Conservation (phyloP, 2,329 filamentous ascomycete genomes). For the Acrodontium crateriforme region DNA sequence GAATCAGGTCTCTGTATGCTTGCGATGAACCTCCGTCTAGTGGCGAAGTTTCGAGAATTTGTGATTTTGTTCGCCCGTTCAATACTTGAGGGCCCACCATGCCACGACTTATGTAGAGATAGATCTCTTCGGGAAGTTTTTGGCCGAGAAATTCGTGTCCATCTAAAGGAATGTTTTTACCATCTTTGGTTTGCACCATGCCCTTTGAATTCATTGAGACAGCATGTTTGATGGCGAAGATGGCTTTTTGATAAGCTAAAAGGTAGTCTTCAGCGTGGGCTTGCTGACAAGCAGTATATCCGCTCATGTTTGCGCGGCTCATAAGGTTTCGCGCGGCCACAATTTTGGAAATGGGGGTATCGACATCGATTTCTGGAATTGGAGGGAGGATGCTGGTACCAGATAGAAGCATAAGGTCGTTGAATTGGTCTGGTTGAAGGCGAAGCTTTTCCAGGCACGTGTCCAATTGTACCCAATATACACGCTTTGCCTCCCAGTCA, state of each 20-base stretch:
- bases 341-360: constrained; percentile 37
- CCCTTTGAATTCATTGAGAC: constrained; percentile 68
- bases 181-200: constrained; percentile 59
- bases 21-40: constrained; percentile 68
- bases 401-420: constrained; percentile 46
- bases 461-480: constrained; percentile 45
- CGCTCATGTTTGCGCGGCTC: constrained; percentile 49
- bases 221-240: constrained; percentile 76
- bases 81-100: constrained; percentile 67
- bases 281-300: constrained; percentile 51
- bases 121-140: constrained; percentile 76
- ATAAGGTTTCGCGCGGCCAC: constrained; percentile 68
- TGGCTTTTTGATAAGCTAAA: constrained; percentile 74
- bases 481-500: constrained; percentile 53
- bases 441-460: constrained; percentile 53
- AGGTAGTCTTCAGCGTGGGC: constrained; percentile 77
- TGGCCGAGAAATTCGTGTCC: constrained; percentile 85
- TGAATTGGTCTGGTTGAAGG: constrained; percentile 55
- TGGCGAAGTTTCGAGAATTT: constrained; percentile 68
- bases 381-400: constrained; percentile 59
- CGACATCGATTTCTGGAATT: constrained; percentile 47
- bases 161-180: constrained; percentile 62
- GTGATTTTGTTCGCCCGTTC: constrained; percentile 67
- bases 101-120: constrained; percentile 76
- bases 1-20: constrained; percentile 69